Base-by-base conservation (phyloP, 2,329 filamentous ascomycete species). In the Hypocrella siamensis region DNA sequence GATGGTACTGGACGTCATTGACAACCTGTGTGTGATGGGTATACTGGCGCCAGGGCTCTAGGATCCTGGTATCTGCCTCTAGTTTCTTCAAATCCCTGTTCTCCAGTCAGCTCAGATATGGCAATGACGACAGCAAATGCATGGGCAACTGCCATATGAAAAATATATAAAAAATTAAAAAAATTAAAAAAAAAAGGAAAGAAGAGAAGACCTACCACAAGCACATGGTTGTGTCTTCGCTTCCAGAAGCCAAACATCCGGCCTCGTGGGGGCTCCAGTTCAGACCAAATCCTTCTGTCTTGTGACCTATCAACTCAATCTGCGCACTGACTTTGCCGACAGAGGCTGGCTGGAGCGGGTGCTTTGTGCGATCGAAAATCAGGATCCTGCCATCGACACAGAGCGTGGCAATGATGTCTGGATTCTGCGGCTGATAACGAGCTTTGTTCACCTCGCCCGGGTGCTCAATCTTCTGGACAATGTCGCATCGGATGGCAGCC, bases 401-500 rank as follows among this genome's bases (percentile, higher is more conserved):
- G 58, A 94, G 77, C 0, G 90, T 94, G 3, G 90, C 90, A 46
- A 98, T 92, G 35, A 98, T 76, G 47, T 98, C 85, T 5, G 88
- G 85, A 49, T 98, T 98, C 53, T 96, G 88, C 10, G 90, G 90
- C 57, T 94, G 86, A 52, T 96, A 96, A 43, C 90, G 78, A 12
- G 90, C 92, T 63, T 96, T 98, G 67, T 98, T 98, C 51, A 98
- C 85, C 56, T 98, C 90, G 40, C 83, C 82, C 12, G 86, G 85
- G 52, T 98, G 90, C 52, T 93, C 81, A 51, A 98, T 98, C 56
- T 82, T 90, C 56, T 98, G 90, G 31, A 90, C 78, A 46, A 98
- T 81, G 41, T 80, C 79, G 63, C 93, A 93, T 47, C 82, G 85
- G 54, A 96, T 78, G 26, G 72, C 64, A 15, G 75, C 67, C 16